Base-by-base conservation (phyloP, 306 rosid genomes). In the Castanea crenata region DNA sequence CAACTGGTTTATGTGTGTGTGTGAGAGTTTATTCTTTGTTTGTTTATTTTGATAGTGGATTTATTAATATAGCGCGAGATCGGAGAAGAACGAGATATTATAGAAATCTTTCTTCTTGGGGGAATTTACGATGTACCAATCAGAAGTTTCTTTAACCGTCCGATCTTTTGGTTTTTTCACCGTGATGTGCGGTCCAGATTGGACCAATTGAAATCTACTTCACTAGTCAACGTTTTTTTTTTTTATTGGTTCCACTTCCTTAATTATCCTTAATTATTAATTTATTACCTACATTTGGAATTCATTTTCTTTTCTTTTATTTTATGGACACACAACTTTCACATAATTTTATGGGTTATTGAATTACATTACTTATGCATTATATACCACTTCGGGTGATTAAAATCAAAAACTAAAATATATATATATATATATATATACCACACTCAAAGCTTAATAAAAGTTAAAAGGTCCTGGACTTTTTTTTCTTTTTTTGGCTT, bases 161-260 rank as follows among this genome's bases (percentile, higher is more conserved):
- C 19, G 87, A 85, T 78, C 38, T 14, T 16, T 44, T 25, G 27
- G 1, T 4, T 2, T 4, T 2, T 23, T 1, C 2, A 3, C 69
- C 69, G 7, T 34, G 23, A 78, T 72, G 59, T 54, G 20, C 69
- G 82, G 78, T 54, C 3, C 10, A 70, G 77, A 76, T 79, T 73
- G 74, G 79, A 23, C 69, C 79, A 64, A 21, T 55, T 13, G 21
- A 12, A 51, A 7, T n/a, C 21, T 12, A 49, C 73, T 75, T 15
- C 21, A 1, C 3, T 15, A 31, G 70, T 64, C 70, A 64, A 31
- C 46, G 23, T 64, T 64, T 31, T 23, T 23, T 21, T 21, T 23
- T 23, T 64, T 64, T 31, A 19, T 32, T 64, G 4, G 32, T 59
- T 9, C 18, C 31, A 20, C 2, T 10, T 12, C 16, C 16, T 49